Conservation (phyloP, 2,329 filamentous ascomycete genomes). For the Cadophora luteo-olivacea region DNA sequence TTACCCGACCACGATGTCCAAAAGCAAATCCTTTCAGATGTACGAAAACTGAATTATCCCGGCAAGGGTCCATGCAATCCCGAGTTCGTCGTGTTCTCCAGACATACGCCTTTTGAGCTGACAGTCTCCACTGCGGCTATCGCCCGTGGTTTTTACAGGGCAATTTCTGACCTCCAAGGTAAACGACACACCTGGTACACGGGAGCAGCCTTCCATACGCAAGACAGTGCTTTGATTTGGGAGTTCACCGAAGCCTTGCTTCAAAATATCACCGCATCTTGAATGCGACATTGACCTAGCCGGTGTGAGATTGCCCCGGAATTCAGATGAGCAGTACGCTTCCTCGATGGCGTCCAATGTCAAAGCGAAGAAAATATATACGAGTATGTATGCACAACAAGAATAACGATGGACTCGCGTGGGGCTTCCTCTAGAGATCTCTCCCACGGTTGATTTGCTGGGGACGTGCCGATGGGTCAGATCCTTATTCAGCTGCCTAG, state of each 20-base stretch:
- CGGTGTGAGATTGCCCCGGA: background rate
- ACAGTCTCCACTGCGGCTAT: conserved; percentile 45
- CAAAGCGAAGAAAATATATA: background rate
- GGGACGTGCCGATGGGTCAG: background rate
- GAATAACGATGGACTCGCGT: background rate
- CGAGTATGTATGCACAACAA: background rate
- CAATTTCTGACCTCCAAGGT: conserved; percentile 52
- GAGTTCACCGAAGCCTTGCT: conserved; percentile 38
- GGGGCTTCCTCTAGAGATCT: background rate
- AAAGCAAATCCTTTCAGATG: conserved; percentile 26
- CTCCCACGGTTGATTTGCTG: background rate
- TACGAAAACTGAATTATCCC: conserved; percentile 23
- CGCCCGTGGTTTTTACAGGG: conserved; percentile 49
- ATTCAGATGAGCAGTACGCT: background rate
- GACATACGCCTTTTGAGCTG: conserved; percentile 36
- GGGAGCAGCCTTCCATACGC: conserved; percentile 48
- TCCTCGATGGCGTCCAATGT: conserved; percentile 18
- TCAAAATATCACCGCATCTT: conserved; percentile 27
- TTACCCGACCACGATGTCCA: conserved; percentile 30
- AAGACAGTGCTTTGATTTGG: conserved; percentile 33
- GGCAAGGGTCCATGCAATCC: conserved; percentile 24
- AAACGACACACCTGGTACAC: conserved; percentile 53
- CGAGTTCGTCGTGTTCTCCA: conserved; percentile 28
- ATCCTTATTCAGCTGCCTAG: conserved; percentile 15
- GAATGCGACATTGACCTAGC: background rate